Evolutionary conservation across 257 asterid species (phyloP).

Genomic region (Gentiana macrophylla): DNA sequence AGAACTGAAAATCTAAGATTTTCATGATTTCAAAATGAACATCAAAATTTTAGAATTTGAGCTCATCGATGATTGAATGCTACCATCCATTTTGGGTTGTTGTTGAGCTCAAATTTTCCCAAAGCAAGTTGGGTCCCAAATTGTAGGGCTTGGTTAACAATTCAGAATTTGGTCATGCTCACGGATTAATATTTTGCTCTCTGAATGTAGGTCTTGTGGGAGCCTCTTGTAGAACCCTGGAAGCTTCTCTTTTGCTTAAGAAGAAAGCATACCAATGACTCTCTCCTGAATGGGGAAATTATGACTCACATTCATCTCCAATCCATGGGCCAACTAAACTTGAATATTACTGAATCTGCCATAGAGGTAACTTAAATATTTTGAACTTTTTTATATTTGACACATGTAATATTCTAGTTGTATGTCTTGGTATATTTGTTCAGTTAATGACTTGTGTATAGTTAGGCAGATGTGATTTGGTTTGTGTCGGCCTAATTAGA

Average conservation of each 20-base stretch:
- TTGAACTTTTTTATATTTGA: background rate
- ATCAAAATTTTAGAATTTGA: too few relatives aligned
- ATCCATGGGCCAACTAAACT: constrained; percentile 60
- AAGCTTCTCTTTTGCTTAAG: constrained; percentile 45
- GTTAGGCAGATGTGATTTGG: too few relatives aligned
- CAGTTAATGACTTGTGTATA: too few relatives aligned
- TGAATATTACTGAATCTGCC: constrained; percentile 71
- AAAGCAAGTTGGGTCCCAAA: too few relatives aligned
- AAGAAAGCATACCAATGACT: constrained; percentile 50
- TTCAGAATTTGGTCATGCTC: constrained; percentile 1
- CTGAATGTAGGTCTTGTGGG: constrained; percentile 70
- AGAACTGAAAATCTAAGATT: too few relatives aligned
- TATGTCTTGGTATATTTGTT: too few relatives aligned
- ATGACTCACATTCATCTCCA: constrained; percentile 55
- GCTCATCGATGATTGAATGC: too few relatives aligned
- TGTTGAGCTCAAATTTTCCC: too few relatives aligned
- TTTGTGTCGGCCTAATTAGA: too few relatives aligned
- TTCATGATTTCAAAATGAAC: too few relatives aligned
- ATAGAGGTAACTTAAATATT: constrained; percentile 52
- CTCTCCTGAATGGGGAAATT: constrained; percentile 47
- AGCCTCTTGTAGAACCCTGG: constrained; percentile 93
- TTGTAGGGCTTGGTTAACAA: constrained; percentile 1
- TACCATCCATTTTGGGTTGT: too few relatives aligned
- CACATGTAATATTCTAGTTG: background rate
- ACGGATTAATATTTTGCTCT: constrained; percentile 5